Evolutionary conservation across 2,329 filamentous ascomycete genomes (phyloP), one percentile per base, ranked within the genome.

Genomic region (Dichotomopilus funicola): DNA sequence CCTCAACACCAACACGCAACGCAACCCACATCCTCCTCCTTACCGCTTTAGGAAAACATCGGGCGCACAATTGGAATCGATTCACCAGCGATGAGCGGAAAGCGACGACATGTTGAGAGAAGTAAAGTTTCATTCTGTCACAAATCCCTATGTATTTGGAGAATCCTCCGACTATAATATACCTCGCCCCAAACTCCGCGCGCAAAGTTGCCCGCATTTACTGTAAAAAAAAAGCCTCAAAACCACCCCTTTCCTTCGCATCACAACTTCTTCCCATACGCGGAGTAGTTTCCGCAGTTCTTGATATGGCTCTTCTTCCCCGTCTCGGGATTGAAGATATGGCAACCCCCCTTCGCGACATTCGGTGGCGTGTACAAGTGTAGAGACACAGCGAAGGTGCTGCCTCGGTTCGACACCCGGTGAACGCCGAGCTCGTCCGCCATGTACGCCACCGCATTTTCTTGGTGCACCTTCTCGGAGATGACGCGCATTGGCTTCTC

Each of bases 321-420:
- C 3, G 89, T 95, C 63, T 78, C 77, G 61, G 85, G 81, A 65
- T 92, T 82, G 70, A 92, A 96, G 66, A 92, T 83, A 65, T 89
- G 81, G 70, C 89, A 95, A 31, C 91, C 91, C 58, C 83, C 81
- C 57, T 81, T 87, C 40, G 89, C 89, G 40, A 92, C 91, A 65
- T 96, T 95, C 3, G 91, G 91, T 38, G 91, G 91, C 11, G 89
- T 92, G 68, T 94, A 94, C 58, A 95, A 73, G 72, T 96, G 91
- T 61, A 96, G 74, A 55, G 90, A 95, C 49, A 96, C 85, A 61
- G 91, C 91, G 67, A 87, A 85, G 68, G 89, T 82, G 64, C 80
- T 78, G 48, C 88, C 83, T 33, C 82, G 81, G 70, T 96, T 96
- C 62, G 81, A 83, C 57, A 96, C 86, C 53, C 85, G 83, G 72